phyloP scores from a whole-genome alignment of 2,329 filamentous ascomycete species.

The Phialophora expanda region DNA sequence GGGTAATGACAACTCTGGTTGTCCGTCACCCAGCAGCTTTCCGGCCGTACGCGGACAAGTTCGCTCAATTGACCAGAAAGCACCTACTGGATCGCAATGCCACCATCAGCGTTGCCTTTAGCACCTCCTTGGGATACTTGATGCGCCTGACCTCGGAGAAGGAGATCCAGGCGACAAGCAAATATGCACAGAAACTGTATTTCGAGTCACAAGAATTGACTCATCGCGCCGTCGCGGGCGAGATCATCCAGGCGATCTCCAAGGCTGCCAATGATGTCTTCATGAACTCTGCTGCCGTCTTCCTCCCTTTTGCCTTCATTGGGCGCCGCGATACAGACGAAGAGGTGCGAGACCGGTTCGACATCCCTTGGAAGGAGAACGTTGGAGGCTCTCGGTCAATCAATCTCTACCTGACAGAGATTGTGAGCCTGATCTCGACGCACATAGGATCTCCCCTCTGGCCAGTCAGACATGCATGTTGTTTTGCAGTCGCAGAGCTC shows the following conservation, averaged over 20 bases:
- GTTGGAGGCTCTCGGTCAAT: slow-evolving; percentile 84
- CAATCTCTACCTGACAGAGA: slow-evolving; percentile 82
- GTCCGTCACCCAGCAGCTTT: slow-evolving; percentile 79
- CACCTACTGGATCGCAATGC: slow-evolving; percentile 90
- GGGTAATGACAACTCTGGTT: slow-evolving; percentile 81
- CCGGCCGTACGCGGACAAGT: slow-evolving; percentile 73
- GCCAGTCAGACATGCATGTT: slow-evolving; percentile 87
- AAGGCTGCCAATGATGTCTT: slow-evolving; percentile 91
- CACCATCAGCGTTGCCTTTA: slow-evolving; percentile 88
- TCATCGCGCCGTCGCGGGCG: slow-evolving; percentile 75
- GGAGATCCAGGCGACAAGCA: slow-evolving; percentile 60
- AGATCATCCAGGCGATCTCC: slow-evolving; percentile 80
- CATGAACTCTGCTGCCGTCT: slow-evolving; percentile 71
- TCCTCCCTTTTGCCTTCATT: slow-evolving; percentile 87
- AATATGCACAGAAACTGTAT: slow-evolving; percentile 71
- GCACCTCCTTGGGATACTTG: slow-evolving; percentile 83
- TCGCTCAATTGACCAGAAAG: slow-evolving; percentile 78
- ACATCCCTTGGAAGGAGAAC: slow-evolving; percentile 86
- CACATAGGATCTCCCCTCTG: slow-evolving; percentile 82
- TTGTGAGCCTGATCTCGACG: slow-evolving; percentile 68
- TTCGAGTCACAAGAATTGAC: slow-evolving; percentile 79
- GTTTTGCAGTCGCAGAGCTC: slow-evolving; percentile 77
- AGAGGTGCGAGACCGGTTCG: slow-evolving; percentile 77
- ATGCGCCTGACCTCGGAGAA: slow-evolving; percentile 68
- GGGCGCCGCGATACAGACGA: slow-evolving; percentile 84